These are phyloP conservation scores for Eimeria maxima DNA, from an alignment of 169 alveolate genomes.

Conservation along the genomic window DNA sequence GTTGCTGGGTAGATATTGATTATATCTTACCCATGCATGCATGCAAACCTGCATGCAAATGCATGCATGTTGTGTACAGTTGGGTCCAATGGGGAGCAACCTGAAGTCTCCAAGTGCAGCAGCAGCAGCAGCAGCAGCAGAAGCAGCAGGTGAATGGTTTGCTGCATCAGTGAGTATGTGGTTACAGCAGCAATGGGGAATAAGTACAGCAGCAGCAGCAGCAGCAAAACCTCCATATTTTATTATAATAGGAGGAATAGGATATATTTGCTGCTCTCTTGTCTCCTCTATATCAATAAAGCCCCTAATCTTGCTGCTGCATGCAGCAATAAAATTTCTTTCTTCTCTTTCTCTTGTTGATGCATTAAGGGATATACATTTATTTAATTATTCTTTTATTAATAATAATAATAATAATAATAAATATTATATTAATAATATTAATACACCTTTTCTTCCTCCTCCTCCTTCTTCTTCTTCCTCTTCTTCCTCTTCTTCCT, in stretches of 20 bases:
- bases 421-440: neutral
- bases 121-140: conserved; percentile 18
- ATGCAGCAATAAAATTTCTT: neutral
- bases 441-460: too few species aligned
- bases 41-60: too few species aligned
- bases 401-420: too few species aligned
- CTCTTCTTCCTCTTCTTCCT: too few species aligned
- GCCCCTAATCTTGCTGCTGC: neutral
- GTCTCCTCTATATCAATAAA: neutral
- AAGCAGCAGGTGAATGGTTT: neutral
- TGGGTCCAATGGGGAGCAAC: neutral
- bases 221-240: conserved; percentile 15
- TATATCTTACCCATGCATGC: too few species aligned
- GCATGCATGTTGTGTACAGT: too few species aligned
- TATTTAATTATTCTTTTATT: too few species aligned
- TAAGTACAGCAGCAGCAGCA: neutral
- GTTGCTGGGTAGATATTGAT: too few species aligned
- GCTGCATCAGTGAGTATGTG: neutral
- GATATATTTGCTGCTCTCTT: neutral
- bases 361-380: neutral
- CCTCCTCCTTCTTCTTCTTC: too few species aligned
- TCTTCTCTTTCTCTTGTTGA: neutral
- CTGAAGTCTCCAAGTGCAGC: neutral
- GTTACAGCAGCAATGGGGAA: too few species aligned
- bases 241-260: neutral